These are phyloP conservation scores for Clonostachys sp. DNA, from an alignment of 2,329 filamentous ascomycete genomes.

Conservation along the genomic window DNA sequence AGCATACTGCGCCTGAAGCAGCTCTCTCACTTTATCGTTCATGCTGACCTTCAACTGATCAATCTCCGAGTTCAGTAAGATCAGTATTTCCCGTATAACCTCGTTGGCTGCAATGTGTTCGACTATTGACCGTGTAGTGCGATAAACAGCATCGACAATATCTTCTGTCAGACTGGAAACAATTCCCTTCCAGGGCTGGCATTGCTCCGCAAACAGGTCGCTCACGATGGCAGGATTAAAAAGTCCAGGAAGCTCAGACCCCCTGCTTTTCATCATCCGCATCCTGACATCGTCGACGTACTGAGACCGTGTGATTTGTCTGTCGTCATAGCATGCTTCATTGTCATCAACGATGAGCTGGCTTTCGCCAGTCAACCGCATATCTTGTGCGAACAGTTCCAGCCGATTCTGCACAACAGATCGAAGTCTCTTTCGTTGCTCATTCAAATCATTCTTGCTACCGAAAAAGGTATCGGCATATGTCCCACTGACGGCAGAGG, in stretches of 20 bases:
- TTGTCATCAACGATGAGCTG: not conserved
- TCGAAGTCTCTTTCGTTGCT: slow-evolving; percentile 11
- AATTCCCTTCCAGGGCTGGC: slow-evolving; percentile 40
- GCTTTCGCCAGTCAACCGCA: not conserved
- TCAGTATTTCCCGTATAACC: slow-evolving; percentile 21
- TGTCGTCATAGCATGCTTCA: not conserved
- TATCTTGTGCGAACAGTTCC: not conserved
- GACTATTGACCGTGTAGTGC: not conserved
- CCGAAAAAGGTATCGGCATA: slow-evolving; percentile 22
- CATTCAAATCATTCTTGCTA: slow-evolving; percentile 7
- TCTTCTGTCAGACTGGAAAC: slow-evolving; percentile 28
- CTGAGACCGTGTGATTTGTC: slow-evolving; percentile 5
- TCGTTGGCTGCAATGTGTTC: slow-evolving; percentile 21
- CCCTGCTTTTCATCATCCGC: slow-evolving; percentile 13
- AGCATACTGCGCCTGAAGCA: slow-evolving; percentile 37
- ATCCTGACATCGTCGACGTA: slow-evolving; percentile 1
- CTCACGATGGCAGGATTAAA: slow-evolving; percentile 56
- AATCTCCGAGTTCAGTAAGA: slow-evolving; percentile 19
- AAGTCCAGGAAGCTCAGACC: slow-evolving; percentile 52
- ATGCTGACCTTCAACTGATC: slow-evolving; percentile 19
- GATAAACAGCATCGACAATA: not conserved
- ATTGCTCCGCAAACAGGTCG: slow-evolving; percentile 58
- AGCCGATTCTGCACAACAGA: slow-evolving; percentile 16
- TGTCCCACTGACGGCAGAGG: slow-evolving; percentile 15
- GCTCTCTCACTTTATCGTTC: slow-evolving; percentile 32